phyloP scores from a whole-genome alignment of 495 filamentous ascomycete genomes.

The Neurospora cerealis region DNA sequence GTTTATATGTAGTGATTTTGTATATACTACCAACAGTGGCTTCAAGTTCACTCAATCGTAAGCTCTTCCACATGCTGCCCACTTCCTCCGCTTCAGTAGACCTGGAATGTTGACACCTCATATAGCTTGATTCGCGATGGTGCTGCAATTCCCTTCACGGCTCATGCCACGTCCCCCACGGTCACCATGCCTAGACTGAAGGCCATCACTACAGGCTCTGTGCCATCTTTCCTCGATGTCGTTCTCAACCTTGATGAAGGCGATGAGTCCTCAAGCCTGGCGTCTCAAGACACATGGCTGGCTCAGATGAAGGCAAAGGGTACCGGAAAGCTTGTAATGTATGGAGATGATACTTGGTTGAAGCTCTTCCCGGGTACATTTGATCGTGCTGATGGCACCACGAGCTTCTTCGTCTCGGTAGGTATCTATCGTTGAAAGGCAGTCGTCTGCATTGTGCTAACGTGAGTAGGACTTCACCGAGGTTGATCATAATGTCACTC shows the following conservation, averaged over 20 bases:
- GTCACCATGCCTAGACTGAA: constrained; percentile 98
- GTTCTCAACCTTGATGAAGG: constrained; percentile 95
- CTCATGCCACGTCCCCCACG: constrained; percentile 90
- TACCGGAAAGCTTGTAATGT: constrained; percentile 74
- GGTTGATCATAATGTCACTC: constrained; percentile 94
- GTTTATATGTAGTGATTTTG: constrained; percentile 66
- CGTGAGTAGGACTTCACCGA: constrained; percentile 82
- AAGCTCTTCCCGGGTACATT: constrained; percentile 91
- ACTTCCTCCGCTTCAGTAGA: background rate
- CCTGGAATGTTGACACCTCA: background rate
- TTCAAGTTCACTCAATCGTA: constrained; percentile 88
- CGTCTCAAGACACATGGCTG: constrained; percentile 88
- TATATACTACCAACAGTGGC: constrained; percentile 70
- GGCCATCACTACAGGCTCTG: constrained; percentile 91
- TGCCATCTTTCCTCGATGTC: constrained; percentile 92
- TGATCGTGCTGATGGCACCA: constrained; percentile 77
- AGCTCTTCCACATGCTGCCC: constrained; percentile 7
- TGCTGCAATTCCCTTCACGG: constrained; percentile 82
- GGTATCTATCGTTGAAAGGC: constrained; percentile 26
- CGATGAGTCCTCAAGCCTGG: constrained; percentile 77
- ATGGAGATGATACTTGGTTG: constrained; percentile 96
- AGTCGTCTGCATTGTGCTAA: background rate
- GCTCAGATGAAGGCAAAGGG: constrained; percentile 74
- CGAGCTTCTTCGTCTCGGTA: constrained; percentile 96
- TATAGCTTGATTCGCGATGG: constrained; percentile 73